phyloP scores from a whole-genome alignment of 208 protist genomes.

The Acanthamoeba castellanii region DNA sequence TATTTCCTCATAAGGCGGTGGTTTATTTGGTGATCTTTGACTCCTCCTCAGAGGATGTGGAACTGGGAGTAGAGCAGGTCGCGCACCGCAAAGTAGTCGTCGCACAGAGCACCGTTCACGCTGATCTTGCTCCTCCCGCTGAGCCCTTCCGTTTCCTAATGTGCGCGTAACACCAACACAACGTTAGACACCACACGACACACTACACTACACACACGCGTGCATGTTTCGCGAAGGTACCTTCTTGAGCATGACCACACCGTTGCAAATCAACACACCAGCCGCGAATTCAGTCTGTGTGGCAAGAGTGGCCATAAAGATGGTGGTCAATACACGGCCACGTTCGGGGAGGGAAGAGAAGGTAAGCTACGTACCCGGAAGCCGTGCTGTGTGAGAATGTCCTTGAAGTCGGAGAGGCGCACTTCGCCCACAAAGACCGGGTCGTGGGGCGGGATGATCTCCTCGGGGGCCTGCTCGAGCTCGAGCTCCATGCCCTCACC shows the following conservation, averaged over 20 bases:
- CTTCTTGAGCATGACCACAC: conserved; percentile 72
- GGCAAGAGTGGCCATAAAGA: background rate
- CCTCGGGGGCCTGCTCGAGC: conserved; percentile 18
- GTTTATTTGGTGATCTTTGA: too few relatives aligned
- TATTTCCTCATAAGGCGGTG: too few relatives aligned
- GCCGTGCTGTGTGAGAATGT: conserved; percentile 64
- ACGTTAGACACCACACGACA: background rate
- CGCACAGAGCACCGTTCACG: conserved; percentile 53
- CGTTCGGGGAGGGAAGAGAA: background rate
- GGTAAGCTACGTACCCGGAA: background rate
- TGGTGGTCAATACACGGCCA: background rate
- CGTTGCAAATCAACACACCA: conserved; percentile 72
- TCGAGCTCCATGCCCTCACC: conserved; percentile 11
- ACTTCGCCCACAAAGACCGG: conserved; percentile 68
- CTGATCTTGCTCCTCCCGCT: conserved; percentile 66
- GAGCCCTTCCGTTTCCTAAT: conserved; percentile 46
- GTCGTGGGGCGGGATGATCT: conserved; percentile 40
- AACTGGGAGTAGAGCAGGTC: conserved; percentile 72
- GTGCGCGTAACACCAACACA: background rate
- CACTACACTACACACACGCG: background rate
- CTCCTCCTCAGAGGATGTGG: conserved; percentile 7
- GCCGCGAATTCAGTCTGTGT: conserved; percentile 65
- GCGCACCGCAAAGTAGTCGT: conserved; percentile 59
- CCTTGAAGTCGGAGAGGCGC: conserved; percentile 69
- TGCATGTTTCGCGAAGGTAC: background rate